Evolutionary conservation across 495 filamentous ascomycete genomes (phyloP).

Genomic region (Trichocladium antarcticum): DNA sequence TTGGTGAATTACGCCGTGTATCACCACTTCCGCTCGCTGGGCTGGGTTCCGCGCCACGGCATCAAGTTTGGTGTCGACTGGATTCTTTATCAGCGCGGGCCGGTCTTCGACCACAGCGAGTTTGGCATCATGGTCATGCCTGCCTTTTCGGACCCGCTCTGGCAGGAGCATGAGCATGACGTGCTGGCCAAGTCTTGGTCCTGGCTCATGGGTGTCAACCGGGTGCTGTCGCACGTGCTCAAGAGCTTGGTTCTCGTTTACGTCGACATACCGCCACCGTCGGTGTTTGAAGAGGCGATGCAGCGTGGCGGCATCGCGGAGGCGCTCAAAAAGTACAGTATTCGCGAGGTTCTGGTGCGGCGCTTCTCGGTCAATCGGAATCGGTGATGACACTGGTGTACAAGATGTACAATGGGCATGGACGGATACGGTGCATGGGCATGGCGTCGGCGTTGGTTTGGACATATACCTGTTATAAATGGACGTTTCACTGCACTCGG

Average conservation of each 20-base stretch:
- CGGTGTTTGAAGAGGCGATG: conserved; percentile 29
- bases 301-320: conserved; percentile 45
- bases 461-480: neutral
- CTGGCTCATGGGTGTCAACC: conserved; percentile 85
- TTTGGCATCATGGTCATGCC: conserved; percentile 80
- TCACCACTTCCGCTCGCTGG: conserved; percentile 91
- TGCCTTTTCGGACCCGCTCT: conserved; percentile 65
- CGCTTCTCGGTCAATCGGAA: conserved; percentile 78
- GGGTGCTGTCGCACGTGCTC: conserved; percentile 77
- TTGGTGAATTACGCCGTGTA: conserved; percentile 78
- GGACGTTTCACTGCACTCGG: neutral
- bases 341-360: conserved; percentile 71
- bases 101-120: conserved; percentile 87
- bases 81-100: conserved; percentile 87
- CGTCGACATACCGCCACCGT: conserved; percentile 77
- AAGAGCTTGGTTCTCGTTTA: conserved; percentile 83
- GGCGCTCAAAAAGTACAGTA: conserved; percentile 58
- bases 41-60: conserved; percentile 90
- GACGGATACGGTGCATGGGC: neutral
- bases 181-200: conserved; percentile 57
- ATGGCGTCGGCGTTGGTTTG: conserved; percentile 8
- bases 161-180: conserved; percentile 44
- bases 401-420: neutral
- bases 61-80: conserved; percentile 94
- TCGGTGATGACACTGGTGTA: conserved; percentile 21